Conservation (phyloP, 208 protist species). For the Strigomonas galati region DNA sequence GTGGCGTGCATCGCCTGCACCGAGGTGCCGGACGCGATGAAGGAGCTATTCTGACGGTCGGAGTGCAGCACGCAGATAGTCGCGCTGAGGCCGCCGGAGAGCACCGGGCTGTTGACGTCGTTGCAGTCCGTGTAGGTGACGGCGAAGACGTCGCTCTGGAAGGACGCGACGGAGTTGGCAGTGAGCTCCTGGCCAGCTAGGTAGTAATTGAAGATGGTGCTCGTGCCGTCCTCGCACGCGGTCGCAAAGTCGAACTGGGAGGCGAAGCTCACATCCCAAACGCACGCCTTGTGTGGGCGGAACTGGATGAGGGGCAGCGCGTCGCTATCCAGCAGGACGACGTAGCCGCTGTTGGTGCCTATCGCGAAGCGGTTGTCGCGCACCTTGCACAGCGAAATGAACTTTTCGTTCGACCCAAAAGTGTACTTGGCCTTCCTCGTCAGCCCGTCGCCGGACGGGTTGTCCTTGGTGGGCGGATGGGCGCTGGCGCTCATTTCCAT, state of each 20-base stretch:
- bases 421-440: conserved; percentile 78
- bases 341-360: conserved; percentile 84
- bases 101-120: conserved; percentile 72
- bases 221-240: conserved; percentile 83
- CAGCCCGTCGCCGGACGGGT: conserved; percentile 51
- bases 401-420: conserved; percentile 83
- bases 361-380: conserved; percentile 81
- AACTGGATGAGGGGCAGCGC: conserved; percentile 87
- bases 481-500: conserved; percentile 85
- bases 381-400: conserved; percentile 85
- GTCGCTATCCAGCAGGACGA: conserved; percentile 81
- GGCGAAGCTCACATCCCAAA: conserved; percentile 85
- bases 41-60: conserved; percentile 80
- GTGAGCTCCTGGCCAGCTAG: conserved; percentile 69
- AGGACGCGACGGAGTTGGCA: conserved; percentile 78
- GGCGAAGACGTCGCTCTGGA: conserved; percentile 88
- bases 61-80: conserved; percentile 88
- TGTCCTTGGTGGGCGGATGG: conserved; percentile 44
- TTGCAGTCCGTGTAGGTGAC: conserved; percentile 73
- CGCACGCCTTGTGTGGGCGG: conserved; percentile 83
- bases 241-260: conserved; percentile 85
- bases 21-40: conserved; percentile 78
- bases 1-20: conserved; percentile 84
- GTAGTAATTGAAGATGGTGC: conserved; percentile 87
- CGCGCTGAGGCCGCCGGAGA: conserved; percentile 81